phyloP scores from a whole-genome alignment of 1,284 basidiomycete genomes.

The Pyrrhoderma lamaoense region DNA sequence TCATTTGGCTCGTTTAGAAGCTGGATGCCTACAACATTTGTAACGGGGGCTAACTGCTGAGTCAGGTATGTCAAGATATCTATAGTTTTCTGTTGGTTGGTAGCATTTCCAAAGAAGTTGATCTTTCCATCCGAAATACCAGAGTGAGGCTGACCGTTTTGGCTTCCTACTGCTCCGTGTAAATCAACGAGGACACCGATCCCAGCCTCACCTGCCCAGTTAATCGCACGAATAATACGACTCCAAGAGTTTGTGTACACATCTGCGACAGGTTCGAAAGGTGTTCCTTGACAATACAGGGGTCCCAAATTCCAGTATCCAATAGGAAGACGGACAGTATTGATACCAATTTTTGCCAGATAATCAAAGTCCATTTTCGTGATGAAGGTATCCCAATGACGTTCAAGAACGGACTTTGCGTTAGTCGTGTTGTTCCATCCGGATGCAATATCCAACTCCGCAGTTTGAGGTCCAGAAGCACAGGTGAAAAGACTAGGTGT shows the following conservation, averaged over 20 bases:
- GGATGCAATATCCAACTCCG: conserved; percentile 51
- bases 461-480: conserved; percentile 44
- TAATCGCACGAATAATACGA: conserved; percentile 54
- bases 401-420: conserved; percentile 55
- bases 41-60: conserved; percentile 49
- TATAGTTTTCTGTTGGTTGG: conserved; percentile 53
- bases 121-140: conserved; percentile 60
- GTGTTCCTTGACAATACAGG: conserved; percentile 41
- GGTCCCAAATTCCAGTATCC: conserved; percentile 61
- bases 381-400: conserved; percentile 78
- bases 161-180: conserved; percentile 68
- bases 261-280: conserved; percentile 47
- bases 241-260: conserved; percentile 64
- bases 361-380: conserved; percentile 57
- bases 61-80: conserved; percentile 50
- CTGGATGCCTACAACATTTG: conserved; percentile 73
- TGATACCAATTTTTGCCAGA: conserved; percentile 57
- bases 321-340: conserved; percentile 65
- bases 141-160: conserved; percentile 66
- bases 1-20: conserved; percentile 69
- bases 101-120: conserved; percentile 44
- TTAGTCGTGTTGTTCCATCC: conserved; percentile 41
- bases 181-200: conserved; percentile 73
- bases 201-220: conserved; percentile 54
- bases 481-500: conserved; percentile 61